Evolutionary conservation across 371 early-diverging fungal species (phyloP).

Genomic region (Paraphysoderma sedebokerense): DNA sequence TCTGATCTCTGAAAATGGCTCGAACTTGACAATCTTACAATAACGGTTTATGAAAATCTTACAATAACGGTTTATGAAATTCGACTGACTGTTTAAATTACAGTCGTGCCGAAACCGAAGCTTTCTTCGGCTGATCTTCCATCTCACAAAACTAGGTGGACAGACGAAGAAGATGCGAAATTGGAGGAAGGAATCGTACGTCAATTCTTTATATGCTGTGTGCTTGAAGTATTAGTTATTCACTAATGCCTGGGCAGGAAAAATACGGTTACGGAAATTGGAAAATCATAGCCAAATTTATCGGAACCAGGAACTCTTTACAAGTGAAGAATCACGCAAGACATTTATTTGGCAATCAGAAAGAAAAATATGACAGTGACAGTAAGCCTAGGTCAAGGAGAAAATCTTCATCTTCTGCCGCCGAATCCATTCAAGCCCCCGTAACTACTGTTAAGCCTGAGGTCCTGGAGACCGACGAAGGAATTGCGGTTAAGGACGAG

Average conservation of each 20-base stretch:
- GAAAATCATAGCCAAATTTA: slow-evolving; percentile 31
- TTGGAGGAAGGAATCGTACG: slow-evolving; percentile 30
- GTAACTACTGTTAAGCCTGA: too few species aligned
- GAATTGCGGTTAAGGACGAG: too few species aligned
- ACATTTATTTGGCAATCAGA: slow-evolving; percentile 28
- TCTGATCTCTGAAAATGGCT: slow-evolving; percentile 8
- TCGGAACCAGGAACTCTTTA: slow-evolving; percentile 34
- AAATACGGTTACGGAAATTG: slow-evolving; percentile 44
- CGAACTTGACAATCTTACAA: slow-evolving; percentile 6
- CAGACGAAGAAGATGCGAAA: slow-evolving; percentile 19
- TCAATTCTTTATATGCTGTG: neutral
- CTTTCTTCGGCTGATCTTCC: slow-evolving; percentile 34
- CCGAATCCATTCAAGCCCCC: too few species aligned
- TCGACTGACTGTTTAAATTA: neutral
- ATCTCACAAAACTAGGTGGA: slow-evolving; percentile 44
- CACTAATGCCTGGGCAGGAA: slow-evolving; percentile 9
- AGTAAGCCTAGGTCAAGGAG: slow-evolving; percentile 8
- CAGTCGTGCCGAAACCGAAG: slow-evolving; percentile 6
- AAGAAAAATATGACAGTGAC: slow-evolving; percentile 12
- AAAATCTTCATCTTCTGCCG: too few species aligned
- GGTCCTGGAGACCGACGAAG: too few species aligned
- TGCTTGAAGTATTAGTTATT: neutral
- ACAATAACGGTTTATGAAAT: too few species aligned
- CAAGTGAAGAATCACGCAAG: slow-evolving; percentile 53
- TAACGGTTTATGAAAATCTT: too few species aligned